Conservation (phyloP, 192 early-diverging fungal species). For the Pilobolus umbonatus region DNA sequence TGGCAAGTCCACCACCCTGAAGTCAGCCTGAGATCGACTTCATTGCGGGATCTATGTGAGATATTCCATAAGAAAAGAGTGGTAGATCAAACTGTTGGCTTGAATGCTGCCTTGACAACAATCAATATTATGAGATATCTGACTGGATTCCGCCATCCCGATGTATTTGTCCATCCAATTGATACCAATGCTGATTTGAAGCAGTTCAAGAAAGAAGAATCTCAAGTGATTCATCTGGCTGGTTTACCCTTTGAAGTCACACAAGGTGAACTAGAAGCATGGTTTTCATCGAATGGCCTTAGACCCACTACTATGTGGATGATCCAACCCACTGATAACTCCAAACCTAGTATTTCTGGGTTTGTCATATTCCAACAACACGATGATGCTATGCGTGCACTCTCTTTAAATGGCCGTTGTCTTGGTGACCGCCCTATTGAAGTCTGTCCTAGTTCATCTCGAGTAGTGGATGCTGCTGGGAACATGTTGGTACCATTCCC, state of each 20-base stretch:
- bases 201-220: constrained; percentile 59
- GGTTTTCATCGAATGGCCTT: constrained; percentile 51
- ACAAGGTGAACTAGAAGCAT: constrained; percentile 55
- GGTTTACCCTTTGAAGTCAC: constrained; percentile 60
- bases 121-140: constrained; percentile 52
- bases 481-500: constrained; percentile 54
- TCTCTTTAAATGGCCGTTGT: constrained; percentile 57
- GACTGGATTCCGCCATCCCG: constrained; percentile 41
- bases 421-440: constrained; percentile 58
- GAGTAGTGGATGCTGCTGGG: constrained; percentile 54
- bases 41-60: constrained; percentile 56
- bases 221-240: constrained; percentile 58
- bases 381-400: constrained; percentile 55
- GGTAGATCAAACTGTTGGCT: constrained; percentile 48
- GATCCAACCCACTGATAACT: constrained; percentile 50
- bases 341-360: constrained; percentile 59
- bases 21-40: constrained; percentile 42
- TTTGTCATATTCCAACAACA: constrained; percentile 62
- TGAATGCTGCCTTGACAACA: constrained; percentile 59
- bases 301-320: constrained; percentile 56
- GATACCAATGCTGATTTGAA: constrained; percentile 57
- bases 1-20: constrained; percentile 61
- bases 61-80: constrained; percentile 45
- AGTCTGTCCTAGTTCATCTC: constrained; percentile 56
- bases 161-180: constrained; percentile 58